These are phyloP conservation scores for Hirschfeldia incana DNA, from an alignment of 345 rosid species.

Conservation along the genomic window DNA sequence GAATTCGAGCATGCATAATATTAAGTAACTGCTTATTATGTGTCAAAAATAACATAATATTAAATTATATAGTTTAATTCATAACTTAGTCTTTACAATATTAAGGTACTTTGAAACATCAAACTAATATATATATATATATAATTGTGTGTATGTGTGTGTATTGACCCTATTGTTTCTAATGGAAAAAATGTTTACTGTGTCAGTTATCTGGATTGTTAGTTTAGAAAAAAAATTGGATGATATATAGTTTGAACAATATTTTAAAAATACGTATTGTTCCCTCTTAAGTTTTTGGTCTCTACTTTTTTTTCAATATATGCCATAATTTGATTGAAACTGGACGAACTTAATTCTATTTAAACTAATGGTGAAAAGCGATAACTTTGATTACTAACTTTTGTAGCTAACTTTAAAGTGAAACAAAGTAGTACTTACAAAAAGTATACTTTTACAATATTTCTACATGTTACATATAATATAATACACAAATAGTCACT, in stretches of 20 bases:
- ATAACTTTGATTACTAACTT: not conserved
- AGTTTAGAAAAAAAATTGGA: not conserved
- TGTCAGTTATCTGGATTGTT: not conserved
- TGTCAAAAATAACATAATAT: not conserved
- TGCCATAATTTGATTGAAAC: not conserved
- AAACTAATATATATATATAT: not conserved
- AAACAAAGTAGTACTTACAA: slow-evolving; percentile 2
- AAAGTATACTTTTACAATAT: not conserved
- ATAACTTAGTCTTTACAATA: not conserved
- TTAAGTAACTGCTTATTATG: not conserved
- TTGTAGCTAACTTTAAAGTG: not conserved
- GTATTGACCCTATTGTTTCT: not conserved
- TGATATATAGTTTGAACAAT: not conserved
- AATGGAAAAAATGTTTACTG: not conserved
- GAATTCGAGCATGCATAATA: not conserved
- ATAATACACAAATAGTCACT: not conserved
- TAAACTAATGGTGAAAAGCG: not conserved
- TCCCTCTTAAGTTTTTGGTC: not conserved
- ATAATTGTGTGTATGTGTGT: not conserved
- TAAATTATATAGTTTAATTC: not conserved
- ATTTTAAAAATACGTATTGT: not conserved
- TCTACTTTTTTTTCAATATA: not conserved
- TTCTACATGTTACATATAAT: not conserved
- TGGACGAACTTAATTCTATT: not conserved
- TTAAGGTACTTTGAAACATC: not conserved